phyloP scores from a whole-genome alignment of 2,329 filamentous ascomycete genomes.

The Fusarium sp. region DNA sequence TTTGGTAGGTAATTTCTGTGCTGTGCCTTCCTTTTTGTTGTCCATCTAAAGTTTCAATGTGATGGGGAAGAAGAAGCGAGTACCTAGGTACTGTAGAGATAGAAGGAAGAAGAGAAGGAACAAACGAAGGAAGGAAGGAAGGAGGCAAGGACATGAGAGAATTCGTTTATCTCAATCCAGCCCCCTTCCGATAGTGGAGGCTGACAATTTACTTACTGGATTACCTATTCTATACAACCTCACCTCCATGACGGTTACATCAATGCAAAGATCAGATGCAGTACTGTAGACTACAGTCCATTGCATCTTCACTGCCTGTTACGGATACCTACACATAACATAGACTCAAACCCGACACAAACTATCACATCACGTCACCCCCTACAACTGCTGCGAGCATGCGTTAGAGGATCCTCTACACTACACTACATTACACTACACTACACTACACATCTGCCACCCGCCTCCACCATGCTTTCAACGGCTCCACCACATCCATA shows the following conservation, averaged over 20 bases:
- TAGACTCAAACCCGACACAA: slow-evolving; percentile 33
- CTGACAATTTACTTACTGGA: not conserved
- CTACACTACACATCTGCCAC: not conserved
- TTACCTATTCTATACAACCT: not conserved
- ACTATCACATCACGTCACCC: slow-evolving; percentile 29
- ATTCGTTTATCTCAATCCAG: slow-evolving; percentile 35
- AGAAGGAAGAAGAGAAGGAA: too few relatives aligned
- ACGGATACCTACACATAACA: slow-evolving; percentile 16
- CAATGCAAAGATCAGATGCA: not conserved
- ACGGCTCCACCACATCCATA: slow-evolving; percentile 34
- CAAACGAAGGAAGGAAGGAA: slow-evolving; percentile 18
- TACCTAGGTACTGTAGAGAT: too few relatives aligned
- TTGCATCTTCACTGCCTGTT: not conserved
- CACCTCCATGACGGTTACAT: slow-evolving; percentile 2
- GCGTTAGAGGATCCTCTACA: not conserved
- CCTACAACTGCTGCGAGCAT: not conserved
- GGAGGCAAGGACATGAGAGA: slow-evolving; percentile 4
- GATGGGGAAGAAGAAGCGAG: not conserved
- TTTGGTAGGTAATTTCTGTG: slow-evolving; percentile 13
- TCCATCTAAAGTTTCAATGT: not conserved
- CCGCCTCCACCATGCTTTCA: slow-evolving; percentile 32
- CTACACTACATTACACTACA: too few relatives aligned
- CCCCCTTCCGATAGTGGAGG: slow-evolving; percentile 3
- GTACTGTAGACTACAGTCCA: not conserved
- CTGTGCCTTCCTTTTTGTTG: not conserved